Evolutionary conservation across 495 filamentous ascomycete genomes (phyloP), one percentile per base, ranked within the genome.

Genomic region (Xylaria nigripes): DNA sequence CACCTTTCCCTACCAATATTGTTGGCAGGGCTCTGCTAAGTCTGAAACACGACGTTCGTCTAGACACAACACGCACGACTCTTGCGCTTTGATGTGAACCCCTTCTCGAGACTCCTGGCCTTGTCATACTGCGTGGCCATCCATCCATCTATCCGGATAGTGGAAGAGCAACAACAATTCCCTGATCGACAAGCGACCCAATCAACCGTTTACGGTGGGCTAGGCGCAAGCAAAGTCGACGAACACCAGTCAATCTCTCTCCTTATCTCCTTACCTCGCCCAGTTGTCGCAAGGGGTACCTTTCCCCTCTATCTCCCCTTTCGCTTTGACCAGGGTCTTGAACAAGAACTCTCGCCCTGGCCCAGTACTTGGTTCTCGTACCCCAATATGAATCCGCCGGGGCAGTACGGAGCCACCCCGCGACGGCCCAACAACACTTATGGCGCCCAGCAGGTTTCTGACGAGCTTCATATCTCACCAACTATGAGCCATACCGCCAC

Each of bases 391-490:
- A 83, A 75, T 42, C 70, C 69, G 55, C 61, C 58, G 56, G 66
- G 65, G 52, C 69, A 75, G 58, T 72, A 73, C 60, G 72, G 62
- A 48, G 60, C 71, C 58, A 67, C 70, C 59, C 67, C 65, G 43
- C 64, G 72, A 64, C 70, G 72, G 59, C 58, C 68, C 52, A 68
- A 68, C 25, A 69, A 55, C 16, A 38, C 53, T 15, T 75, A 70
- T 61, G 64, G 70, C 58, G 65, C 70, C 18, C 72, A 75, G 57
- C 69, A 70, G 9, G 15, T 38, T 38, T 49, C 53, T 56, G 88
- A 91, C 60, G 89, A 94, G 73, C 77, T 91, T 61, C 88, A 92
- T 70, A 85, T 92, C 55, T 81, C 84, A 40, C 72, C 85, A 13
- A 75, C 78, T 40, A 75, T 76, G 60, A 70, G 54, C 70, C 72